Base-by-base conservation (phyloP, 306 rosid genomes). In the Calophaca sinica region DNA sequence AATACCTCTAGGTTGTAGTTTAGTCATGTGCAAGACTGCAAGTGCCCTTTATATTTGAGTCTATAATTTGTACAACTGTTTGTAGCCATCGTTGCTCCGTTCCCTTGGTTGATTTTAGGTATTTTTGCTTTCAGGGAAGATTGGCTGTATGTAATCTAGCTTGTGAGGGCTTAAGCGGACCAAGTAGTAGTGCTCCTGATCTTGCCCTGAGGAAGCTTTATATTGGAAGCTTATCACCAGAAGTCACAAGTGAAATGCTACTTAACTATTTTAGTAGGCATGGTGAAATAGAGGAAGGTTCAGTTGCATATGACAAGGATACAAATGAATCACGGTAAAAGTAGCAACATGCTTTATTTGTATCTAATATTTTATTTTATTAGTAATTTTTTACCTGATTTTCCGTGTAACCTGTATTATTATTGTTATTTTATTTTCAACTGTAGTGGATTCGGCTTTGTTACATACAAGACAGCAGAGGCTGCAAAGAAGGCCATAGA, bases 271-370 rank as follows among this genome's bases (percentile, higher is more conserved):
- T 93, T 45, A 66, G 52, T 44, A 87, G 83, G 82, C 83, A 86
- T 79, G 98, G 98, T 50, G 89, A 85, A 35, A 90, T 89, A 80
- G 96, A 89, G 84, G 96, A 93, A 87, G 96, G 94, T 68, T 88
- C 98, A 9, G 96, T 89, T 85, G 93, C 89, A 48, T 93, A 90
- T 83, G 90, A 87, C 82, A 88, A 89, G 73, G 91, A 93, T 82
- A 73, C 94, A 67, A 83, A 86, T 83, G 90, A 81, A 76, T 87
- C 94, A 57, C 86, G 94, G 96, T 87, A 74, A 72, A 70, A 51
- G 29, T 68, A 49, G 72, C 51, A 68, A 4, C 15, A 20, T 44
- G 60, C 11, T 51, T 44, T 60, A 72, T 60, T 70, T 53, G 45
- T 64, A 52, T 74, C 28, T 15, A 46, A 44, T 33, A 28, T 38